Evolutionary conservation across 331 rosid genomes (phyloP), one percentile per base, ranked within the genome.

Genomic region (Quercus tomentella): DNA sequence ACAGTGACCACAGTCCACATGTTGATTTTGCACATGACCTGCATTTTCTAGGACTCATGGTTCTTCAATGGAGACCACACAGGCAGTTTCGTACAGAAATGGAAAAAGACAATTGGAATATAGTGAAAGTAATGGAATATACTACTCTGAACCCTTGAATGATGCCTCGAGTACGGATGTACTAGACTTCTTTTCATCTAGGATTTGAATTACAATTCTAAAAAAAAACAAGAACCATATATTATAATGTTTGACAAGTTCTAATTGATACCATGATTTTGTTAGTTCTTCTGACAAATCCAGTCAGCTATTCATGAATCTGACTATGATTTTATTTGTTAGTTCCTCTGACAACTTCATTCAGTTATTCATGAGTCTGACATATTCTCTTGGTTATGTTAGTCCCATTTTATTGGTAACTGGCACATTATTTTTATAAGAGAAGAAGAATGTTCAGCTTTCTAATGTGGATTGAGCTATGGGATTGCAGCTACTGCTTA

Each of bases 401-500:
- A 35, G 2, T 18, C 56, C 4, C n/a, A 21, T 70, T 33, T 45
- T n/a, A 37, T 41, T 22, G 52, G 26, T 33, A 10, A 68, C 18
- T 20, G 4, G 45, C 25, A 8, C 10, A 20, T 18, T 35, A 35
- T 67, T 67, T 41, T 41, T 41, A 41, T 62, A 33, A 43, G 14
- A 14, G 4, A 20, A 45, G 31, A n/a, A 37, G n/a, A 21, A 5
- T 70, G 74, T 43, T 70, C 35, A 14, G 30, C 56, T 12, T 35
- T 33, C 18, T 33, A 76, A 65, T 20, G 49, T 33, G 52, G 56
- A 61, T 35, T 12, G 14, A 35, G 79, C 74, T 54, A 43, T 35
- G 75, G 79, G 62, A 52, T 80, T 35, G 79, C 61, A 73, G 74
- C 73, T 28, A 5, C 45, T 26, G 37, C 21, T 65, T 7, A 26